Base-by-base conservation (phyloP, 2,329 filamentous ascomycete species). In the Exophiala mesophila region DNA sequence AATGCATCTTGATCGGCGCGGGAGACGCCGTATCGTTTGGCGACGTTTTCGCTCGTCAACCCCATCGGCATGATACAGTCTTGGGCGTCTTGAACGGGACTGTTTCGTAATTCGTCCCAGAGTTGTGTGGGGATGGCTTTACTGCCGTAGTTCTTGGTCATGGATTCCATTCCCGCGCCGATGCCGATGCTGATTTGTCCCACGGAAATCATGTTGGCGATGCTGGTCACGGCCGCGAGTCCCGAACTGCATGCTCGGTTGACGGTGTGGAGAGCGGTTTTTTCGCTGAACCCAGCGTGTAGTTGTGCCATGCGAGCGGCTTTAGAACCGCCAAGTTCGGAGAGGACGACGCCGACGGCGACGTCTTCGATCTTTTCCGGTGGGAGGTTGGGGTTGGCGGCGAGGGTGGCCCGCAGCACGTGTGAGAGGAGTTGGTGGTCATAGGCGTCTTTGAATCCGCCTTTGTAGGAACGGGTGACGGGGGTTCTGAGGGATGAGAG, bases 51-150 rank as follows among this genome's bases (percentile, higher is more conserved):
- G 4, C 80, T 82, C 9, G 89, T 96, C 45, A 90, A 66, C 0
- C 89, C 89, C 89, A 96, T 96, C 55, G 82, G 80, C 89, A 95
- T 94, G 61, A 96, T 79, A 62, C 89, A 95, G 62, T 95, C 89
- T 30, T 76, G 70, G 3, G 85, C 85, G 50, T 94, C 82, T 57
- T 83, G 74, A 7, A 76, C 74, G 1, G 68, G 65, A 3, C 75
- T 80, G 1, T 83, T 75, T 55, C 71, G 77, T 47, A 95, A 68
- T 38, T 76, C 80, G 0, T 83, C 80, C 87, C 88, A 95, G 8
- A 88, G 66, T 50, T 88, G 78, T 0, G 80, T 82, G 0, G 89
- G 89, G 31, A 96, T 92, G n/a, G 89, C 89, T 44, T 80, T 72
- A 18, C 72, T 79, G 38, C 82, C 88, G 65, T 96, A 96, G 67